Conservation (phyloP, 257 asterid species). For the Ligustrum vulgare region DNA sequence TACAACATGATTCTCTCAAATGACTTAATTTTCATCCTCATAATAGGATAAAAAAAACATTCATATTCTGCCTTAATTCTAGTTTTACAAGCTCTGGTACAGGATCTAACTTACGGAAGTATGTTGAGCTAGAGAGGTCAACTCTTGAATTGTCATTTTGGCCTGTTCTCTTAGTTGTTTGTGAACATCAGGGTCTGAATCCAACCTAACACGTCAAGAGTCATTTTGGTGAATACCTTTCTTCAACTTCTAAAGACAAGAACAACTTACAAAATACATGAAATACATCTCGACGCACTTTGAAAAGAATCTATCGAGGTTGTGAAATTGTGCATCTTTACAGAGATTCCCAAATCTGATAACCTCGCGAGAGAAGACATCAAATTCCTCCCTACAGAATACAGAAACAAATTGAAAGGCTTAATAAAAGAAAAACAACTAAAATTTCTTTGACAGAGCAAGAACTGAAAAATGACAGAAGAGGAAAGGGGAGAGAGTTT, state of each 20-base stretch:
- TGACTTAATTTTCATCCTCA: background rate
- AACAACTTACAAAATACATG: conserved; percentile 15
- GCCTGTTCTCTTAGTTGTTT: conserved; percentile 75
- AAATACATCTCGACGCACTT: conserved; percentile 48
- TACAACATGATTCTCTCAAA: background rate
- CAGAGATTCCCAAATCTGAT: conserved; percentile 91
- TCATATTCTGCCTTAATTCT: background rate
- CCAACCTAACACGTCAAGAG: conserved; percentile 60
- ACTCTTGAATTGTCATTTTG: conserved; percentile 83
- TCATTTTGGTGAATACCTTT: conserved; percentile 23
- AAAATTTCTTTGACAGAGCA: background rate
- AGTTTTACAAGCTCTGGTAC: conserved; percentile 5
- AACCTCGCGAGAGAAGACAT: conserved; percentile 84
- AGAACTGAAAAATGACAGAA: background rate
- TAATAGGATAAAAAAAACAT: background rate
- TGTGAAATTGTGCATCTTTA: conserved; percentile 99
- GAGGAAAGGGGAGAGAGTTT: conserved; percentile 12
- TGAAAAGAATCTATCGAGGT: conserved; percentile 71
- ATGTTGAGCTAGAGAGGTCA: conserved; percentile 77
- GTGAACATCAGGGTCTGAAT: conserved; percentile 65
- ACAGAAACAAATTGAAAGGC: conserved; percentile 11
- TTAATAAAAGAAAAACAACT: conserved; percentile 16
- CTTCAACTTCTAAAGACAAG: conserved; percentile 20
- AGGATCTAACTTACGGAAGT: conserved; percentile 73
- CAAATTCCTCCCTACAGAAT: conserved; percentile 85